A percentile compares a stretch with the other conserved stretches of the same genome.
Evolutionary conservation across 164 flowering plant species (phyloP).

Genomic region (Kalanchoe fedtschenkoi): DNA sequence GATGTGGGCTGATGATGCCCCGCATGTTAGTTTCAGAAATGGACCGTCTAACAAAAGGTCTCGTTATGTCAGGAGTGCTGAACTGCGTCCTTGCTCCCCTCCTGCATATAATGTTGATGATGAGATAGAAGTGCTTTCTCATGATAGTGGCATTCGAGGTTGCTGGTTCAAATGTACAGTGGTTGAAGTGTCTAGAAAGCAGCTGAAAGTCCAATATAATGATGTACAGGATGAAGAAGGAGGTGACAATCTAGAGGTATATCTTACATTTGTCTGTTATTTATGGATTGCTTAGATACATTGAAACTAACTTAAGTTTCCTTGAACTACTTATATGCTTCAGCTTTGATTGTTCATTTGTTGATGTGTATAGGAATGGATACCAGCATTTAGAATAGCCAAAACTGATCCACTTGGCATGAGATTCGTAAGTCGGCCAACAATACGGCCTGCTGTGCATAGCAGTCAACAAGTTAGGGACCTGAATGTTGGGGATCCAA

Average conservation of each 20-base stretch:
- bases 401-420: constrained; percentile 73
- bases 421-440: constrained; percentile 63
- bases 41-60: constrained; percentile 21
- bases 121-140: constrained; percentile 70
- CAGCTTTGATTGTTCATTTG: too few relatives aligned
- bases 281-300: not conserved
- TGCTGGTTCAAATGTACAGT: constrained; percentile 91
- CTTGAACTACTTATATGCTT: too few relatives aligned
- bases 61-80: constrained; percentile 23
- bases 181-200: constrained; percentile 38
- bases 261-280: too few relatives aligned
- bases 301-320: too few relatives aligned
- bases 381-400: constrained; percentile 59
- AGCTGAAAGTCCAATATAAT: constrained; percentile 58
- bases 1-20: constrained; percentile 15
- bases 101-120: constrained; percentile 35
- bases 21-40: constrained; percentile 25
- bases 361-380: constrained; percentile 58
- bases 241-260: constrained; percentile 78
- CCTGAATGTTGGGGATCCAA: constrained; percentile 53
- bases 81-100: constrained; percentile 11
- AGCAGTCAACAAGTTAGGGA: constrained; percentile 15
- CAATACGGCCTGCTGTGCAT: constrained; percentile 51
- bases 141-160: constrained; percentile 87
- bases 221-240: constrained; percentile 70